phyloP scores from a whole-genome alignment of 2,329 filamentous ascomycete species.

The Phialophora macrospora region DNA sequence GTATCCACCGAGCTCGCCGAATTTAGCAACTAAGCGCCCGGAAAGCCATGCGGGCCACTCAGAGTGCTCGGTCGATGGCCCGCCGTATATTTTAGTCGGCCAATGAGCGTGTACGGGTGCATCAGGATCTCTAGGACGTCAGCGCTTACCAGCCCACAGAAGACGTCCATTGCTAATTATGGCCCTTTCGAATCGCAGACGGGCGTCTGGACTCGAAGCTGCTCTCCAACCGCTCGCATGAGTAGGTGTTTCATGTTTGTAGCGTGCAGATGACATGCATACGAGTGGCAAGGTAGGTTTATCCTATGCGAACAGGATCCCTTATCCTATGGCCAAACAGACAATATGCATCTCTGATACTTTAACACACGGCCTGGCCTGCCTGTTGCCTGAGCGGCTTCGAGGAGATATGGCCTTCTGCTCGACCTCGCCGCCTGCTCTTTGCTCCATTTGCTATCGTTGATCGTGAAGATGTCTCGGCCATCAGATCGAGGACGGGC shows the following conservation, averaged over 20 bases:
- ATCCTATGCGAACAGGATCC: not conserved
- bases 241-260: conserved; percentile 19
- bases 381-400: conserved; percentile 6
- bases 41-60: not conserved
- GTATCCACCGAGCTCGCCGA: not conserved
- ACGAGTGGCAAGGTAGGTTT: conserved; percentile 9
- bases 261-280: conserved; percentile 21
- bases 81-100: conserved; percentile 1
- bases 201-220: conserved; percentile 2
- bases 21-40: conserved; percentile 9
- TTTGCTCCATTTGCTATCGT: conserved; percentile 9
- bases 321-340: not conserved
- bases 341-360: conserved; percentile 4
- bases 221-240: conserved; percentile 19
- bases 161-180: conserved; percentile 26
- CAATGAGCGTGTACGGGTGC: not conserved
- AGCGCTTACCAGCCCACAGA: conserved; percentile 21
- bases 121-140: not conserved
- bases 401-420: conserved; percentile 18
- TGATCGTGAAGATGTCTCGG: conserved; percentile 14
- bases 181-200: conserved; percentile 1
- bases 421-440: conserved; percentile 14
- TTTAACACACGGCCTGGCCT: not conserved
- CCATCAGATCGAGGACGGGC: conserved; percentile 1
- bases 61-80: not conserved